phyloP scores from a whole-genome alignment of 257 asterid genomes.

The Solanum pennellii region DNA sequence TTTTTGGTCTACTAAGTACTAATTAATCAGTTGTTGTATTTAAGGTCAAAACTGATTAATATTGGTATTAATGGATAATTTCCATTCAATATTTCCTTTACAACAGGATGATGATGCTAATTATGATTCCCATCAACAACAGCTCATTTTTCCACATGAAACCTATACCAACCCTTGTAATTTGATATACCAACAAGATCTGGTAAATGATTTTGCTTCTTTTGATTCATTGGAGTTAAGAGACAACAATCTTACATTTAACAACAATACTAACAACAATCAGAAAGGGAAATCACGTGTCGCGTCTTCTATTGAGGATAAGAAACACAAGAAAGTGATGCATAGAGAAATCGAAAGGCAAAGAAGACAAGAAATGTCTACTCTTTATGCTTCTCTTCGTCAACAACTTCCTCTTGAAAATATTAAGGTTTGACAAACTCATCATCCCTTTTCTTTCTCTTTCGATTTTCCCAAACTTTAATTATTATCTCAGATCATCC shows the following conservation, averaged over 20 bases:
- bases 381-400: conserved; percentile 35
- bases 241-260: neutral
- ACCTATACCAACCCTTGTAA: neutral
- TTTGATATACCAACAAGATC: neutral
- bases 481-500: neutral
- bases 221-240: neutral
- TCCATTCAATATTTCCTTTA: neutral
- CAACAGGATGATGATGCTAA: neutral
- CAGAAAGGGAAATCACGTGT: neutral
- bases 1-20: neutral
- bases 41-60: neutral
- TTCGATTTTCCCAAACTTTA: neutral
- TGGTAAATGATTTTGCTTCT: neutral
- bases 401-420: conserved; percentile 41
- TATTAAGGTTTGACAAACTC: conserved; percentile 28
- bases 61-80: conserved; percentile 1
- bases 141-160: neutral
- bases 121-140: neutral
- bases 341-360: conserved; percentile 45
- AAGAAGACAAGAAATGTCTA: conserved; percentile 51
- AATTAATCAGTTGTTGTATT: neutral
- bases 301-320: neutral
- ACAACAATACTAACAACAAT: neutral
- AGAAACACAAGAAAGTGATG: conserved; percentile 11
- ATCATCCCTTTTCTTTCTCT: neutral